Evolutionary conservation across 2,329 filamentous ascomycete genomes (phyloP).

Genomic region (Esteya vermicola): DNA sequence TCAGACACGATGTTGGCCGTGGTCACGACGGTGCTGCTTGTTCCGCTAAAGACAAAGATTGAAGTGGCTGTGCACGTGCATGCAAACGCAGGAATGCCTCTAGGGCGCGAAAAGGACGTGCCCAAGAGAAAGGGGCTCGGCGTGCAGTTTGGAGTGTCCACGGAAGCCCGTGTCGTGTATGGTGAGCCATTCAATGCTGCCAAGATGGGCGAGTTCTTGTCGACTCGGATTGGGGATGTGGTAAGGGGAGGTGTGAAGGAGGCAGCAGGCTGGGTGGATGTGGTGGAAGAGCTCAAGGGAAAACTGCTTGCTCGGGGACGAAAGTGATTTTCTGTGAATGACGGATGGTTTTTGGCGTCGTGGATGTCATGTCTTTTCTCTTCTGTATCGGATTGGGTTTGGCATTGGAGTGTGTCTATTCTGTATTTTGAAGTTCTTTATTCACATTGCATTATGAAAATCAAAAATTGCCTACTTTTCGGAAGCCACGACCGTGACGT

Average conservation of each 20-base stretch:
- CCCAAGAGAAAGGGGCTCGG: slow-evolving; percentile 22
- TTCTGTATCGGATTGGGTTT: too few species aligned
- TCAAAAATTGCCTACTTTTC: too few species aligned
- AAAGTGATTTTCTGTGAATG: too few species aligned
- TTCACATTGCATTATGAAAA: too few species aligned
- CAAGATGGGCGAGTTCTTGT: slow-evolving; percentile 61
- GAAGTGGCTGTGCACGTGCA: slow-evolving; percentile 43
- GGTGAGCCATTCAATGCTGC: slow-evolving; percentile 63
- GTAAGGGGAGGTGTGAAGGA: slow-evolving; percentile 1
- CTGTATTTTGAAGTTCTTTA: too few species aligned
- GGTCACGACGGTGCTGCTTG: slow-evolving; percentile 46
- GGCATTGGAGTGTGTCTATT: too few species aligned
- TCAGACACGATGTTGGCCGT: slow-evolving; percentile 52
- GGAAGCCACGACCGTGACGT: too few species aligned
- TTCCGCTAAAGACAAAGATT: slow-evolving; percentile 53
- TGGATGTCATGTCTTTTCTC: too few species aligned
- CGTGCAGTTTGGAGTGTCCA: slow-evolving; percentile 30
- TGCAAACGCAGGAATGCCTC: slow-evolving; percentile 12
- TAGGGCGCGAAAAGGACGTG: not conserved
- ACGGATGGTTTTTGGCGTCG: too few species aligned
- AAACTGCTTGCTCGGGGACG: slow-evolving; percentile 40
- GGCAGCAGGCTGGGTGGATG: slow-evolving; percentile 35
- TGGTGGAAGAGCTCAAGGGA: slow-evolving; percentile 38
- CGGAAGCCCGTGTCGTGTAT: slow-evolving; percentile 54
- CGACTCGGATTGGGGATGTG: slow-evolving; percentile 33